phyloP scores from a whole-genome alignment of 2,329 filamentous ascomycete genomes.

The Emydomyces testavorans region DNA sequence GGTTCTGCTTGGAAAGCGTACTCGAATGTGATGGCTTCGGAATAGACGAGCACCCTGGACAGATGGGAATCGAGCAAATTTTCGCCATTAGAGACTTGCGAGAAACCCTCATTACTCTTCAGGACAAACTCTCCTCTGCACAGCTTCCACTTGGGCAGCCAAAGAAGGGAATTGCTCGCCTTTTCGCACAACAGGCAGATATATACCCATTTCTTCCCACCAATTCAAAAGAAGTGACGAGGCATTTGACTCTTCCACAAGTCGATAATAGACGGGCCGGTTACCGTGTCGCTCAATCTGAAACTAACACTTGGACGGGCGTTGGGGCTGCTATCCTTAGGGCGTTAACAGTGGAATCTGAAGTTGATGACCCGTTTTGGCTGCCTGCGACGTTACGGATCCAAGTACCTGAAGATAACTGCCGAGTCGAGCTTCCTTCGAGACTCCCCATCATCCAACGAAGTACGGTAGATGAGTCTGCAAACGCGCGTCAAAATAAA shows the following conservation, averaged over 20 bases:
- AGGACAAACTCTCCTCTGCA: slow-evolving; percentile 45
- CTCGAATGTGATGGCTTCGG: slow-evolving; percentile 50
- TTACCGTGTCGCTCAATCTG: slow-evolving; percentile 30
- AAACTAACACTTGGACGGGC: slow-evolving; percentile 36
- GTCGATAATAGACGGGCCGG: slow-evolving; percentile 10
- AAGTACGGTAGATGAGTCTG: background rate
- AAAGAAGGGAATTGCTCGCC: slow-evolving; percentile 42
- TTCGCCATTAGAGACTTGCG: slow-evolving; percentile 43
- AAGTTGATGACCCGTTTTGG: background rate
- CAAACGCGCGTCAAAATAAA: background rate
- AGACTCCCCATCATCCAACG: slow-evolving; percentile 14
- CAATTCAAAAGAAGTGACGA: slow-evolving; percentile 7
- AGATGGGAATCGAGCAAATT: slow-evolving; percentile 48
- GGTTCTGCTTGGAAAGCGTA: slow-evolving; percentile 54
- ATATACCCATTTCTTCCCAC: slow-evolving; percentile 40
- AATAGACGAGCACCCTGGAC: slow-evolving; percentile 41
- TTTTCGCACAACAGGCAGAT: slow-evolving; percentile 45
- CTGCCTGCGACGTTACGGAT: background rate
- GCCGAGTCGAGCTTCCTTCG: background rate
- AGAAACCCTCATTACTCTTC: slow-evolving; percentile 39
- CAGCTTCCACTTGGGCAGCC: slow-evolving; percentile 41
- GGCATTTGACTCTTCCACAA: background rate
- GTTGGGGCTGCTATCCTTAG: slow-evolving; percentile 41
- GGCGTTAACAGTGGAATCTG: slow-evolving; percentile 30
- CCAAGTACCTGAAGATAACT: background rate